Evolutionary conservation across 441 rosid species (phyloP).

Genomic region (Gossypium schwendimanii): DNA sequence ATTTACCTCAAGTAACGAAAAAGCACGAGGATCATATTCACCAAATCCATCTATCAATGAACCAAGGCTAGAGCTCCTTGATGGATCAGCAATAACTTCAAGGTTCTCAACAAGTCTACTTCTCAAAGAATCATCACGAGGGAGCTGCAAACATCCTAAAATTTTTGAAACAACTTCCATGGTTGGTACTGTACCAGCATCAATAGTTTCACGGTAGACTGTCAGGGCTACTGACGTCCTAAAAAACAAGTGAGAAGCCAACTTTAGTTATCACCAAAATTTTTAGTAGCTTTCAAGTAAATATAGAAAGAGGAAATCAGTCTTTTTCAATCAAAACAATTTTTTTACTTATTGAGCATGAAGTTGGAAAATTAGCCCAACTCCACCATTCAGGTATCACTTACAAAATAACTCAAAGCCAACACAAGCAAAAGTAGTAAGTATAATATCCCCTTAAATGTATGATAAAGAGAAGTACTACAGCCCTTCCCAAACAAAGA

Average conservation of each 20-base stretch:
- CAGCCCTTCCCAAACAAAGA: not conserved
- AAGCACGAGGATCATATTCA: slow-evolving; percentile 89
- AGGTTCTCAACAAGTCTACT: slow-evolving; percentile 56
- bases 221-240: slow-evolving; percentile 70
- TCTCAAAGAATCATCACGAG: slow-evolving; percentile 56
- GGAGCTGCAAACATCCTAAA: slow-evolving; percentile 79
- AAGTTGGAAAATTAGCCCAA: not conserved
- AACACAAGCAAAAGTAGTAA: not conserved
- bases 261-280: not conserved
- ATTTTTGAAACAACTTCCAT: slow-evolving; percentile 72
- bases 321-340: not conserved
- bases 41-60: slow-evolving; percentile 86
- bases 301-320: not conserved
- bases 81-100: slow-evolving; percentile 41
- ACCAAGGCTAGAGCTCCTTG: slow-evolving; percentile 47
- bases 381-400: not conserved
- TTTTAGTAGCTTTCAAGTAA: not conserved
- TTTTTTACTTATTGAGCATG: not conserved
- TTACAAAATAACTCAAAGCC: not conserved
- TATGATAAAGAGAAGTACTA: not conserved
- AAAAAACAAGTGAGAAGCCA: slow-evolving; percentile 17
- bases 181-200: slow-evolving; percentile 56
- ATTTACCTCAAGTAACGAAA: slow-evolving; percentile 74
- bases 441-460: not conserved
- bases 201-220: slow-evolving; percentile 60